A percentile compares a stretch with the other conserved stretches of the same genome.
Evolutionary conservation across 352 stramenopile species (phyloP).

Genomic region (Saprolegnia parasitica): DNA sequence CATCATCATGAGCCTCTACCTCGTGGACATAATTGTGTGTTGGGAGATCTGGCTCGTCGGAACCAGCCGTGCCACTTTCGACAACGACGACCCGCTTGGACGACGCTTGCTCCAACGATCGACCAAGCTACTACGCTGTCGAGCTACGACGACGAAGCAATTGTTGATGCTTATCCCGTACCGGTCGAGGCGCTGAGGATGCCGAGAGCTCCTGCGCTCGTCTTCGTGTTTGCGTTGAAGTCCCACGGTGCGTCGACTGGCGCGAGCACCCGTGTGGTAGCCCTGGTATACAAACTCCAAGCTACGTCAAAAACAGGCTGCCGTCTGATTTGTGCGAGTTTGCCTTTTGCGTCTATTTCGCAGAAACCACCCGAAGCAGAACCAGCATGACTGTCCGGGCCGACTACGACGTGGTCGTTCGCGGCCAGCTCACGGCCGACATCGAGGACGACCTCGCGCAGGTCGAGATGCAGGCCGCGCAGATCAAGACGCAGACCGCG

Average conservation of each 20-base stretch:
- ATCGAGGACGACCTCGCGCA: conserved; percentile 17
- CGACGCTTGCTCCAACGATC: too few species aligned
- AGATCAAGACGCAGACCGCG: background rate
- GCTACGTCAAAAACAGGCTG: background rate
- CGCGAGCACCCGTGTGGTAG: background rate
- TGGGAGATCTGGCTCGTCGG: too few species aligned
- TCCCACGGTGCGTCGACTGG: background rate
- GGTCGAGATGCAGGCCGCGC: background rate
- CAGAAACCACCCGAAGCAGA: background rate
- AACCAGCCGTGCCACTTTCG: too few species aligned
- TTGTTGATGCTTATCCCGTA: too few species aligned
- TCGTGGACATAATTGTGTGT: too few species aligned
- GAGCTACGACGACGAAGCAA: too few species aligned
- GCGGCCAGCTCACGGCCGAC: conserved; percentile 22
- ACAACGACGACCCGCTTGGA: too few species aligned
- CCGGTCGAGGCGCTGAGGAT: background rate
- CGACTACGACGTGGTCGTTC: background rate
- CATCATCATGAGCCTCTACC: too few species aligned
- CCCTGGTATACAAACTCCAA: conserved; percentile 3
- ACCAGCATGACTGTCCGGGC: background rate
- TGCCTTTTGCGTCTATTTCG: background rate
- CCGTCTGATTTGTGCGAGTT: background rate
- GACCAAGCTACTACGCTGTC: too few species aligned
- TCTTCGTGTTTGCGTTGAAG: background rate
- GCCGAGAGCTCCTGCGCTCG: too few species aligned